Conservation (phyloP, 1,284 basidiomycete species). For the Trichosporon coremiiforme region DNA sequence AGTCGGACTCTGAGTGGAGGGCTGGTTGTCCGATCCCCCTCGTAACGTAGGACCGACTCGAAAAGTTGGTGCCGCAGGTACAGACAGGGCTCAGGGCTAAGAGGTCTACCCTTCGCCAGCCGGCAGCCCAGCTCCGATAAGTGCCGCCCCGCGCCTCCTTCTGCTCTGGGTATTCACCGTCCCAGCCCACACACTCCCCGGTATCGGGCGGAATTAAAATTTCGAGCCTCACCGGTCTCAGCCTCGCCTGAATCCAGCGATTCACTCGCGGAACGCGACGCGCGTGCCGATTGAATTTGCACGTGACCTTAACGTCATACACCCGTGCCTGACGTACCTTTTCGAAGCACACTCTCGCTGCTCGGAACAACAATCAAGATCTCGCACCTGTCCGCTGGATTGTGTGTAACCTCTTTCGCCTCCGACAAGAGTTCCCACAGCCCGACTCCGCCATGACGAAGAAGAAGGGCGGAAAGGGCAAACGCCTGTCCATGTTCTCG, state of each 20-base stretch:
- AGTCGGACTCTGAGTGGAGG: too few species aligned
- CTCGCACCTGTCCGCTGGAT: neutral
- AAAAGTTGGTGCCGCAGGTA: slow-evolving; percentile 15
- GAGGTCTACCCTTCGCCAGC: neutral
- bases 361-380: neutral
- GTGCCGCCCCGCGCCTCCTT: slow-evolving; percentile 11
- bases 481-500: slow-evolving; percentile 42
- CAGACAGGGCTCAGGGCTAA: neutral
- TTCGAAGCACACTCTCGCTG: neutral
- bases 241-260: neutral
- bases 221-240: too few species aligned
- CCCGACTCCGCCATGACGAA: neutral
- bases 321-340: neutral
- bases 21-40: slow-evolving; percentile 15
- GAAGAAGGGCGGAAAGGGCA: slow-evolving; percentile 6
- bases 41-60: slow-evolving; percentile 8
- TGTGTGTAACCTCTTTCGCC: neutral
- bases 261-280: neutral
- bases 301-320: slow-evolving; percentile 7
- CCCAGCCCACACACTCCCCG: too few species aligned
- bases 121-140: slow-evolving; percentile 10
- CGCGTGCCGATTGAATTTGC: neutral
- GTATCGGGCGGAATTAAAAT: neutral
- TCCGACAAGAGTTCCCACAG: neutral
- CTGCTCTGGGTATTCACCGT: slow-evolving; percentile 1